These are phyloP conservation scores for Westerdykella sp. DNA, from an alignment of 2,329 filamentous ascomycete genomes.

Conservation along the genomic window DNA sequence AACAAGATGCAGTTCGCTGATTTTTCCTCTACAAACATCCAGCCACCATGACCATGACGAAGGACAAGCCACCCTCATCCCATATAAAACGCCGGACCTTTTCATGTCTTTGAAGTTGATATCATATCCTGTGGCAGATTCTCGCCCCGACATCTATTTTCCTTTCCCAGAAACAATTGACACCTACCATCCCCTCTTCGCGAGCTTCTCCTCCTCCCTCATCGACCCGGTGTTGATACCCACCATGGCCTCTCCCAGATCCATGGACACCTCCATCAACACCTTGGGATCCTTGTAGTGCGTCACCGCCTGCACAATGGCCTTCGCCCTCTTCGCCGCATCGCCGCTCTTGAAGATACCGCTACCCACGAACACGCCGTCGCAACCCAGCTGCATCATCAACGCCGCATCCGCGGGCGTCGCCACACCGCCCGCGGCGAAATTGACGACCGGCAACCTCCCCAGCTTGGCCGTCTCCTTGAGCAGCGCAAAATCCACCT, in stretches of 20 bases:
- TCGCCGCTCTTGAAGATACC: constrained; percentile 98
- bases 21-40: too few relatives aligned
- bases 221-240: constrained; percentile 82
- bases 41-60: too few relatives aligned
- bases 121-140: too few relatives aligned
- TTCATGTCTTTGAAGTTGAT: too few relatives aligned
- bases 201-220: constrained; percentile 73
- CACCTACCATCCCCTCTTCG: constrained; percentile 75
- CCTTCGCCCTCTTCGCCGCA: constrained; percentile 80
- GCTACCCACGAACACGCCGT: constrained; percentile 93
- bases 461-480: constrained; percentile 82
- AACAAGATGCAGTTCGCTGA: too few relatives aligned
- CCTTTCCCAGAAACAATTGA: not conserved
- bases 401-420: constrained; percentile 94
- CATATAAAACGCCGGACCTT: too few relatives aligned
- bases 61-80: too few relatives aligned
- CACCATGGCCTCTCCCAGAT: constrained; percentile 96
- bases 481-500: constrained; percentile 69
- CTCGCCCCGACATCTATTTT: too few relatives aligned
- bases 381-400: constrained; percentile 99
- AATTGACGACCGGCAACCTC: constrained; percentile 91
- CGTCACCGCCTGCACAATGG: constrained; percentile 90
- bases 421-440: constrained; percentile 98
- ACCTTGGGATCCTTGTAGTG: constrained; percentile 83
- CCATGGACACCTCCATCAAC: constrained; percentile 78